A percentile compares a stretch with the other conserved stretches of the same genome.
phyloP scores from a whole-genome alignment of 2,329 filamentous ascomycete species.

The Ceratocystis lukuohia region DNA sequence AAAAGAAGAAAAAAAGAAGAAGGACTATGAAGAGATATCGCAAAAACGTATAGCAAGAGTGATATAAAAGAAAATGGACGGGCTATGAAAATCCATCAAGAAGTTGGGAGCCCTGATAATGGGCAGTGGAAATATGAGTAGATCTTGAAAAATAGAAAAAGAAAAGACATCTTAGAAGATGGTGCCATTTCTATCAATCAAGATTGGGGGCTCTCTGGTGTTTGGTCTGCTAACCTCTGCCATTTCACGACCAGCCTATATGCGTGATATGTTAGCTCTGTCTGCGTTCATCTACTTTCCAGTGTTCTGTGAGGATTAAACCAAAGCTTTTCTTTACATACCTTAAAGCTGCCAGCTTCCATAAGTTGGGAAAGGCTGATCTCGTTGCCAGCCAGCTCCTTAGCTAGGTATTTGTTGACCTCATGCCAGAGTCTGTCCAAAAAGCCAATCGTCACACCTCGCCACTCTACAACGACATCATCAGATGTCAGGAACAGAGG shows the following conservation, averaged over 20 bases:
- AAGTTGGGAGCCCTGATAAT: not conserved
- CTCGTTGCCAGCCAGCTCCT: conserved; percentile 52
- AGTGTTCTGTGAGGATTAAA: not conserved
- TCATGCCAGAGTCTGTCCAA: conserved; percentile 41
- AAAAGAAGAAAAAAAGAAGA: not conserved
- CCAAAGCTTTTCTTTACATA: conserved; percentile 30
- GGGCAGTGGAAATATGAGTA: not conserved
- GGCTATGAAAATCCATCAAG: not conserved
- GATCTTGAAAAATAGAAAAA: not conserved
- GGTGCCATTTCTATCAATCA: conserved; percentile 91
- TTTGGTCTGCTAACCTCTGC: conserved; percentile 92
- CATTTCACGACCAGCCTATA: conserved; percentile 77
- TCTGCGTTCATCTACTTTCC: not conserved
- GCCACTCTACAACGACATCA: conserved; percentile 52
- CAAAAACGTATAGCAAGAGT: not conserved
- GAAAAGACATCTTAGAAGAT: conserved; percentile 44
- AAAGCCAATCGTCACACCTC: conserved; percentile 48
- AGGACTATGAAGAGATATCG: not conserved
- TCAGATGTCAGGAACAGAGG: conserved; percentile 46
- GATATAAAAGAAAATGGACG: not conserved
- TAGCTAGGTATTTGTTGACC: conserved; percentile 49
- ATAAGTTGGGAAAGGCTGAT: conserved; percentile 77
- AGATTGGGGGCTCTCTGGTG: conserved; percentile 89
- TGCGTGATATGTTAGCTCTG: not conserved
- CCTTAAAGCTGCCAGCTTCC: conserved; percentile 97